phyloP scores from a whole-genome alignment of 257 asterid species.

The Eustoma russellianum region DNA sequence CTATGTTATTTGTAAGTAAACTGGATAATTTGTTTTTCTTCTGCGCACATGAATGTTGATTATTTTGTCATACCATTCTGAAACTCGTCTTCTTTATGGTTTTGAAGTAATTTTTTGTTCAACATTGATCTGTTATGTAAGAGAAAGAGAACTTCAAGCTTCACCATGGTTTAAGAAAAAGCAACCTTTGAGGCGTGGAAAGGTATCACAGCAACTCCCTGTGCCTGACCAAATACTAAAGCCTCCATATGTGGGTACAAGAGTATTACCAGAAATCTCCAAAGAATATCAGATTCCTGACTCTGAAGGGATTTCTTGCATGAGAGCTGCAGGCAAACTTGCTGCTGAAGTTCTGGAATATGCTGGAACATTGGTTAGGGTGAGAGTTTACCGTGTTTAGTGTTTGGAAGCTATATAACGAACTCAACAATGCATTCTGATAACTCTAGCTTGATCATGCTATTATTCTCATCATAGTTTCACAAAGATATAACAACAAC shows the following conservation, averaged over 20 bases:
- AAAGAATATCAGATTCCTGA: conserved; percentile 67
- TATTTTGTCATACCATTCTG: background rate
- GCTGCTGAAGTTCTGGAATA: conserved; percentile 83
- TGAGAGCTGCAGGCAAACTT: conserved; percentile 95
- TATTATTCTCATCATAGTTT: too few relatives aligned
- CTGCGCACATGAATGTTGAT: background rate
- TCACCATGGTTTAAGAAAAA: conserved; percentile 43
- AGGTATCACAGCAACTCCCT: conserved; percentile 66
- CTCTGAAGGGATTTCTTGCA: conserved; percentile 58
- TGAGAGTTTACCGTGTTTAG: conserved; percentile 24
- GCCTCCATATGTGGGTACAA: conserved; percentile 72
- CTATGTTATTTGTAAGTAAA: background rate
- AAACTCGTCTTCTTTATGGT: background rate
- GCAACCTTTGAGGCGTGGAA: conserved; percentile 87
- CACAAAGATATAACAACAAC: too few relatives aligned
- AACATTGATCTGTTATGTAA: conserved; percentile 11
- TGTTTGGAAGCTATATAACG: too few relatives aligned
- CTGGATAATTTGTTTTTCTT: background rate
- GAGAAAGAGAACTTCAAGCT: conserved; percentile 71
- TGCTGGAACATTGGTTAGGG: conserved; percentile 91
- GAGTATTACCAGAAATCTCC: conserved; percentile 62
- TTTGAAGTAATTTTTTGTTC: conserved; percentile 1
- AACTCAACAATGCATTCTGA: too few relatives aligned
- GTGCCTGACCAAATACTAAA: conserved; percentile 78
- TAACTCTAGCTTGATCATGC: too few relatives aligned